Evolutionary conservation across 805 yeast species (phyloP).

Genomic region (Nakazawaea wyomingensis): DNA sequence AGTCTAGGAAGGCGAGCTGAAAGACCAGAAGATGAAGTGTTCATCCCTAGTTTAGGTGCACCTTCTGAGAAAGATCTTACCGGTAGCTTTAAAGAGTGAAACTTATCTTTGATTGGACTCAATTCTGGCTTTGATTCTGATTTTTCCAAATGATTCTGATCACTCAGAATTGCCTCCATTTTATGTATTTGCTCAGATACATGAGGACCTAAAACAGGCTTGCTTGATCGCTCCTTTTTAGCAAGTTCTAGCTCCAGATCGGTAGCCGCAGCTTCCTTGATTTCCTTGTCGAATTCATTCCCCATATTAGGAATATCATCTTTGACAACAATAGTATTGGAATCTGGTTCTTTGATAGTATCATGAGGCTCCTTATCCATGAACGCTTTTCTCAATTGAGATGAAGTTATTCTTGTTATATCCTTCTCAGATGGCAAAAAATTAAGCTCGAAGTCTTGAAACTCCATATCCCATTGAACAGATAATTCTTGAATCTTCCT

Average conservation of each 20-base stretch:
- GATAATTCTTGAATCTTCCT: conserved; percentile 75
- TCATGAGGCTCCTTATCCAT: conserved; percentile 38
- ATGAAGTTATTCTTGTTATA: conserved; percentile 83
- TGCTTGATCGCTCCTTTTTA: conserved; percentile 6
- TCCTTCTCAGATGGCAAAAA: conserved; percentile 91
- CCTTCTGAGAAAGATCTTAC: not conserved
- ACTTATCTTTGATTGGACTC: conserved; percentile 1
- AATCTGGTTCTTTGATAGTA: conserved; percentile 11
- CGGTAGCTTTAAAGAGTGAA: not conserved
- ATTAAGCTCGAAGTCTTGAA: conserved; percentile 69
- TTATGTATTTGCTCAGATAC: conserved; percentile 15
- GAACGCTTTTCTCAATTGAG: conserved; percentile 74
- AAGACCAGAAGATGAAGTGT: not conserved
- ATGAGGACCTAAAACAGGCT: conserved; percentile 5
- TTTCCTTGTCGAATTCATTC: conserved; percentile 17
- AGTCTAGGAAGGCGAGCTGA: not conserved
- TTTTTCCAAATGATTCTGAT: not conserved
- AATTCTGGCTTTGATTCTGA: not conserved
- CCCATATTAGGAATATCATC: conserved; percentile 4
- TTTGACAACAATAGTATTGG: conserved; percentile 14
- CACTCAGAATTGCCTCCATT: conserved; percentile 15
- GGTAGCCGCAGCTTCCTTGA: conserved; percentile 14
- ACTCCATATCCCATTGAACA: conserved; percentile 82
- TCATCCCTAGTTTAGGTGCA: not conserved
- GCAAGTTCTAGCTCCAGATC: conserved; percentile 15